These are phyloP conservation scores for Paramecium primaurelia DNA, from an alignment of 73 alveolate species.

Conservation along the genomic window DNA sequence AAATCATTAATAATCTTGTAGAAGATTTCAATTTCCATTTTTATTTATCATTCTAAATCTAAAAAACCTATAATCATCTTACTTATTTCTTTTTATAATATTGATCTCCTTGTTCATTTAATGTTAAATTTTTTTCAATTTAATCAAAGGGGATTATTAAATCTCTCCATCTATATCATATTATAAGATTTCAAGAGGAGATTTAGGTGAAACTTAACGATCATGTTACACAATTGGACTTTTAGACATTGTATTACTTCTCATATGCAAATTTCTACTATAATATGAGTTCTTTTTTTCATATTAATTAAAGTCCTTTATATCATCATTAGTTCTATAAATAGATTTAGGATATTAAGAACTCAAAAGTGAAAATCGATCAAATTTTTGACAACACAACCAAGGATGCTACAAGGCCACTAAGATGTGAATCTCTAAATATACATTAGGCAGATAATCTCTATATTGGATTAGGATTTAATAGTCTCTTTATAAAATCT, in stretches of 20 bases:
- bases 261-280: neutral
- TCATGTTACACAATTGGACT: neutral
- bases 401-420: constrained; percentile 54
- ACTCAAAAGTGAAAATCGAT: neutral
- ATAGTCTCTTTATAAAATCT: neutral
- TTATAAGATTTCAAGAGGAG: neutral
- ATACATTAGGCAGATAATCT: constrained; percentile 18
- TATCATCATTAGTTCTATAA: constrained; percentile 36
- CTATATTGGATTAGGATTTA: neutral
- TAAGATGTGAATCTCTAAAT: neutral
- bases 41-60: neutral
- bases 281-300: neutral
- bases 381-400: neutral
- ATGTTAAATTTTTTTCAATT: neutral
- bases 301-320: neutral
- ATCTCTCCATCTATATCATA: neutral
- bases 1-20: neutral
- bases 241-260: constrained; percentile 29
- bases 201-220: neutral
- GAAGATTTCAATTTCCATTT: neutral
- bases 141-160: neutral
- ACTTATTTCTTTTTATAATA: neutral
- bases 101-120: neutral
- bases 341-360: neutral
- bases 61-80: neutral